Conservation (phyloP, 2,329 filamentous ascomycete genomes). For the Exophiala alcalophila region DNA sequence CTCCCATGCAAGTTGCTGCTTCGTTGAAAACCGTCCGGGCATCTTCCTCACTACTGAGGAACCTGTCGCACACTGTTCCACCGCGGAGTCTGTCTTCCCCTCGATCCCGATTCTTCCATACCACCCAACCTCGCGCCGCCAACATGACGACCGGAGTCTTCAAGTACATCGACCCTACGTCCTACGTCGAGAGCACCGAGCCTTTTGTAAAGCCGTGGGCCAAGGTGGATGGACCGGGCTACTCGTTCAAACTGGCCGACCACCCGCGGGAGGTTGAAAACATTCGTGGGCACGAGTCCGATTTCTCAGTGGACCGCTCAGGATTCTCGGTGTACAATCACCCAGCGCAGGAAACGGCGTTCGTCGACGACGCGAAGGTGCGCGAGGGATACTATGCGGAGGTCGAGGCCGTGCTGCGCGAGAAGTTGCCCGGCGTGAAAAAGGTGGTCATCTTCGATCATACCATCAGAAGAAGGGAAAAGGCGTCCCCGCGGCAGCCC, state of each 20-base stretch:
- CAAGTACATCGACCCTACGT: slow-evolving; percentile 59
- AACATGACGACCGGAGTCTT: slow-evolving; percentile 59
- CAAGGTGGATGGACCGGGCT: slow-evolving; percentile 61
- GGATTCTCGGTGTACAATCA: slow-evolving; percentile 57
- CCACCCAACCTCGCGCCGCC: slow-evolving; percentile 4
- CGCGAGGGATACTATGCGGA: slow-evolving; percentile 60
- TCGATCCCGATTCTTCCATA: slow-evolving; percentile 10
- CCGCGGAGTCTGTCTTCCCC: slow-evolving; percentile 3
- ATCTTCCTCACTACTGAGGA: slow-evolving; percentile 18
- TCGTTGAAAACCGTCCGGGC: slow-evolving; percentile 7
- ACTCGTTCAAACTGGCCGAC: slow-evolving; percentile 52
- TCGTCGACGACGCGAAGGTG: slow-evolving; percentile 56
- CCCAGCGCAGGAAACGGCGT: slow-evolving; percentile 54
- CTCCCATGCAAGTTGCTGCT: slow-evolving; percentile 12
- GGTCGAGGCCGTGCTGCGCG: slow-evolving; percentile 56
- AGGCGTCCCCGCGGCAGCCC: slow-evolving; percentile 58
- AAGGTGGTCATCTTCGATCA: slow-evolving; percentile 70
- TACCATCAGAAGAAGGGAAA: slow-evolving; percentile 59
- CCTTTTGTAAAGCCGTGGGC: slow-evolving; percentile 55
- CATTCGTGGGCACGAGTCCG: slow-evolving; percentile 50
- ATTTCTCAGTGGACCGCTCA: slow-evolving; percentile 56
- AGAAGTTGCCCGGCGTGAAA: slow-evolving; percentile 54
- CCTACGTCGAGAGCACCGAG: slow-evolving; percentile 41
- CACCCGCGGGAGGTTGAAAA: slow-evolving; percentile 52
- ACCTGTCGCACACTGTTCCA: slow-evolving; percentile 4